phyloP scores from a whole-genome alignment of 2,329 filamentous ascomycete species.

The Epicoccum sorghinum region DNA sequence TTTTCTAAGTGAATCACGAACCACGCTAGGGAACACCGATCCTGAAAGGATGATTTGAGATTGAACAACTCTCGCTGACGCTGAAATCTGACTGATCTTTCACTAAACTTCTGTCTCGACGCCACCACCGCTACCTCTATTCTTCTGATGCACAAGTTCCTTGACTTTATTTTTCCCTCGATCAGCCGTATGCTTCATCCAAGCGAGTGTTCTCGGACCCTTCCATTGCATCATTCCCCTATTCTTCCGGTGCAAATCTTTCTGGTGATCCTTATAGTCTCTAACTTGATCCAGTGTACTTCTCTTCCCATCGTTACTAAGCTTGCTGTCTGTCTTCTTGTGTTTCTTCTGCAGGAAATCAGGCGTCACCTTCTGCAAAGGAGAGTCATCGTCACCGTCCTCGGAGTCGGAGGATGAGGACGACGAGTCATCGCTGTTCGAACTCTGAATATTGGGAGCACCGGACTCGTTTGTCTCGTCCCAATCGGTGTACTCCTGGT shows the following conservation, averaged over 20 bases:
- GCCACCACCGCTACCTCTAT: conserved; percentile 59
- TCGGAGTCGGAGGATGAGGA: conserved; percentile 26
- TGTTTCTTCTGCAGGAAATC: conserved; percentile 29
- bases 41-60: too few species aligned
- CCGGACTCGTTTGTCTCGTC: conserved; percentile 26
- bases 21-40: too few species aligned
- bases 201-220: conserved; percentile 61
- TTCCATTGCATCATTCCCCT: conserved; percentile 77
- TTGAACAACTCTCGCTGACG: conserved; percentile 5
- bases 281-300: conserved; percentile 59
- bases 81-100: not conserved
- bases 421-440: conserved; percentile 41
- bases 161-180: conserved; percentile 54
- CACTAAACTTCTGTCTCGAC: conserved; percentile 72
- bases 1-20: too few species aligned
- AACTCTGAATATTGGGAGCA: conserved; percentile 10
- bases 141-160: conserved; percentile 62
- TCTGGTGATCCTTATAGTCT: conserved; percentile 55
- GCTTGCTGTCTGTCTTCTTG: conserved; percentile 29
- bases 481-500: conserved; percentile 57
- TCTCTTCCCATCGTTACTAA: conserved; percentile 48
- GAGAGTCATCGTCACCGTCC: conserved; percentile 24
- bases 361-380: conserved; percentile 28
- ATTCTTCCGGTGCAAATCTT: conserved; percentile 57
- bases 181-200: conserved; percentile 65